phyloP scores from a whole-genome alignment of 2,329 filamentous ascomycete species.

The Talaromyces pinophilus region DNA sequence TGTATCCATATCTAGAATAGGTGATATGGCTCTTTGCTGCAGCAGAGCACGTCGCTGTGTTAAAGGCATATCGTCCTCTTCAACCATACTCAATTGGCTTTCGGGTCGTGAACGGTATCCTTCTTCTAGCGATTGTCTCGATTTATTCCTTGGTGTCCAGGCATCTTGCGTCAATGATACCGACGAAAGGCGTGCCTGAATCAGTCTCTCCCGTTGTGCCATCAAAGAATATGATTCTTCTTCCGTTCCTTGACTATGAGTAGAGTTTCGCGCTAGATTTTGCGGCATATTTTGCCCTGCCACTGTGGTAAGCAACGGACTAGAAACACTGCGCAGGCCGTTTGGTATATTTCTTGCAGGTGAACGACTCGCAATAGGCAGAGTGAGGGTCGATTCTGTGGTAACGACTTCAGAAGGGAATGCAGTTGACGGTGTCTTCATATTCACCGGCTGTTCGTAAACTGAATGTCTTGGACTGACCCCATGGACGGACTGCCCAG shows the following conservation, averaged over 20 bases:
- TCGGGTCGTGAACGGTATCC: constrained; percentile 21
- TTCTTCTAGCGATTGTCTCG: constrained; percentile 31
- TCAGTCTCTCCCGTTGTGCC: constrained; percentile 55
- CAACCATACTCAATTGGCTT: constrained; percentile 29
- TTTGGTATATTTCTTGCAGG: neutral
- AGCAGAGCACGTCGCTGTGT: constrained; percentile 66
- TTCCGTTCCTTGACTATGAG: constrained; percentile 23
- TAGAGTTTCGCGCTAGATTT: constrained; percentile 1
- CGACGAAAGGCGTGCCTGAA: constrained; percentile 45
- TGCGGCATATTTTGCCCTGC: constrained; percentile 23
- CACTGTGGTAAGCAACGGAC: constrained; percentile 28
- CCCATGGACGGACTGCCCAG: neutral
- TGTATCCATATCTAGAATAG: constrained; percentile 32
- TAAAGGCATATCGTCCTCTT: constrained; percentile 62
- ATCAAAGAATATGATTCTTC: constrained; percentile 51
- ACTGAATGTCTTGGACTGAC: neutral
- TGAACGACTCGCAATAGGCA: constrained; percentile 4
- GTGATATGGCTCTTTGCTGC: constrained; percentile 48
- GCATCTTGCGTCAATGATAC: constrained; percentile 38
- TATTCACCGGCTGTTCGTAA: neutral
- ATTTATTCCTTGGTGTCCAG: constrained; percentile 32
- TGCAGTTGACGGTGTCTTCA: neutral
- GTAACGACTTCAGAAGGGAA: neutral
- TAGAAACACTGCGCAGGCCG: constrained; percentile 27
- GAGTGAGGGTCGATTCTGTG: constrained; percentile 1